Base-by-base conservation (phyloP, 1,139 yeast genomes). In the Hyphopichia wangnamkhiaoensis region DNA sequence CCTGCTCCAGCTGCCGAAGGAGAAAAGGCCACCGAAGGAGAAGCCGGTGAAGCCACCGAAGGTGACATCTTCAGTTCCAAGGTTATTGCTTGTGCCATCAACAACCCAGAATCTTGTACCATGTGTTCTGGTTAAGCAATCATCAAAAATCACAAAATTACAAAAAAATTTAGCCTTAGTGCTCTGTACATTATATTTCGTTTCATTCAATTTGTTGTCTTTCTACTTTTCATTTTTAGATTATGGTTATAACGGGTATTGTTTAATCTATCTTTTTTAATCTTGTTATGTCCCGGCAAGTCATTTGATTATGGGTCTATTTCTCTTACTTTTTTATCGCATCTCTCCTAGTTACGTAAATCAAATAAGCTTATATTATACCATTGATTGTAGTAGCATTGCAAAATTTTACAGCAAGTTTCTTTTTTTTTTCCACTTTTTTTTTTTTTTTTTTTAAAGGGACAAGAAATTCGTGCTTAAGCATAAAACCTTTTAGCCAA, bases 61-160 rank as follows among this genome's bases (percentile, higher is more conserved):
- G 68, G 63, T 45, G 96, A 93, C 60, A 93, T 93, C 56, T 93
- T 75, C 77, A 89, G 93, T 64, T 86, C 95, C 25, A 84, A 90
- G 69, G 98, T 85, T 32, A 80, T 93, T 68, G 96, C 97, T 31
- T 93, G 98, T 74, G 95, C 98, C 40, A 90, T 93, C 63, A 82
- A 86, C 63, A 93, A 93, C 71, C 97, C 97, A 44, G 98, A 88
- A 68, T 81, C 98, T 35, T 93, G 98, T 71, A 93, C 93, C 61
- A 93, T 93, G 98, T 93, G 98, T 75, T 91, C 98, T 47, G 98
- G 98, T 73, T 93, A 73, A 68, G 9, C 23, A 16, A 4, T 5
- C n/a, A n/a, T 10, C 23, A 5, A 28, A n/a, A 28, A 15, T 28
- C 18, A 14, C 33, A 5, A 12, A 14, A 12, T 31, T 21, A 7